These are phyloP conservation scores for Fomitopsis serialis DNA, from an alignment of 768 basidiomycete species.

Conservation along the genomic window DNA sequence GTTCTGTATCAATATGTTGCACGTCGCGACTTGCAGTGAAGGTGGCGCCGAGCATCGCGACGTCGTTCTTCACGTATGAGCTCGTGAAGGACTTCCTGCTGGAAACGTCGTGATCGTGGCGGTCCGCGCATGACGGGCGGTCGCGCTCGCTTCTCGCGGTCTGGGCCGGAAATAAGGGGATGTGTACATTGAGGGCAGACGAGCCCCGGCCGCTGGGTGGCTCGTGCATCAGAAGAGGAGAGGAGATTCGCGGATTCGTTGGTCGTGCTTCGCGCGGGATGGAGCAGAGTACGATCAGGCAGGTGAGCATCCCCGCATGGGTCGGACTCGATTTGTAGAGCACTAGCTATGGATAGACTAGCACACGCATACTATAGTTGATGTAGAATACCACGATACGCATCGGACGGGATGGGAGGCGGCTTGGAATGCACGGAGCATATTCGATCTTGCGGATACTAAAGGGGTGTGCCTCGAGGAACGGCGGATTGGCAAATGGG, in stretches of 20 bases:
- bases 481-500: no score
- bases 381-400: background rate
- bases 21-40: slow-evolving; percentile 49
- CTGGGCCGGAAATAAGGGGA: background rate
- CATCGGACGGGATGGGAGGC: no score
- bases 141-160: background rate
- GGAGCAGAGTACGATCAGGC: background rate
- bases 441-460: no score
- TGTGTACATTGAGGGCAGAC: background rate
- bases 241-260: background rate
- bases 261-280: background rate
- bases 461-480: no score
- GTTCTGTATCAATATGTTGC: background rate
- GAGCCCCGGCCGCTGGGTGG: background rate
- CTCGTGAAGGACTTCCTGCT: slow-evolving; percentile 46
- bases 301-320: background rate
- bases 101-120: slow-evolving; percentile 25
- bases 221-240: background rate
- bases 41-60: slow-evolving; percentile 87
- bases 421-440: no score
- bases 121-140: background rate
- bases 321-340: background rate
- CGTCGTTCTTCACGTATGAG: slow-evolving; percentile 82
- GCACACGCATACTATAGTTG: background rate
- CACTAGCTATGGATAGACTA: background rate